A percentile compares a stretch with the other conserved stretches of the same genome.
Conservation (phyloP, 208 protist species). For the Plasmodiophora brassicae region DNA sequence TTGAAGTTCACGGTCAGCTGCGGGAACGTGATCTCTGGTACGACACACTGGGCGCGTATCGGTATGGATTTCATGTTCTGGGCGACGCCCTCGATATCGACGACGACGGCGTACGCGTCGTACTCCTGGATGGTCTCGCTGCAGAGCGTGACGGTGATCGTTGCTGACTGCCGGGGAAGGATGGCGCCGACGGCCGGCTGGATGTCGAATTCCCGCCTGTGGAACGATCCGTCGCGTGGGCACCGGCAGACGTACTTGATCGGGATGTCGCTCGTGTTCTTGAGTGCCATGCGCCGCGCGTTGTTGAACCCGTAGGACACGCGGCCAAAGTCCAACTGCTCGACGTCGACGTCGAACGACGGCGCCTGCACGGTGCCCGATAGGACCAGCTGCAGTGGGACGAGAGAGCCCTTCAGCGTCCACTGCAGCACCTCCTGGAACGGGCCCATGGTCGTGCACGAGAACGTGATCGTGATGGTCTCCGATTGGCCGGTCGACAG, state of each 20-base stretch:
- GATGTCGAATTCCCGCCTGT: background rate
- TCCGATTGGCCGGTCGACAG: background rate
- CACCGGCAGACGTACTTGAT: constrained; percentile 77
- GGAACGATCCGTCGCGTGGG: constrained; percentile 43
- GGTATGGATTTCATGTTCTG: constrained; percentile 70
- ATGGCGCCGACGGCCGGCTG: background rate
- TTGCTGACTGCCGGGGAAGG: background rate
- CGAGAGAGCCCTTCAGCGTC: constrained; percentile 21
- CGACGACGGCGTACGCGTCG: constrained; percentile 67
- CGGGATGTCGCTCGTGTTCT: constrained; percentile 85
- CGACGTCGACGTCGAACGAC: constrained; percentile 79
- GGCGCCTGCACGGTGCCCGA: constrained; percentile 80
- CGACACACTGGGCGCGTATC: constrained; percentile 72
- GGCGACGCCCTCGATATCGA: constrained; percentile 84
- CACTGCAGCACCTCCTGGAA: constrained; percentile 62
- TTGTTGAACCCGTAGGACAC: constrained; percentile 78
- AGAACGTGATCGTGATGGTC: constrained; percentile 15
- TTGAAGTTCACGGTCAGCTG: constrained; percentile 72
- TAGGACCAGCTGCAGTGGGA: constrained; percentile 33
- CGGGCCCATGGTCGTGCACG: background rate
- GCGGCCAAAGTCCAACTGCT: constrained; percentile 34
- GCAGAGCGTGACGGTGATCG: constrained; percentile 70
- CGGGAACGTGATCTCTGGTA: constrained; percentile 71
- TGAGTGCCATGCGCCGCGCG: constrained; percentile 61
- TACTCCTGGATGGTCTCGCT: constrained; percentile 72